These are phyloP conservation scores for Aegilops tauschii DNA, from an alignment of 176 grass and related monocot genomes.

Conservation along the genomic window DNA sequence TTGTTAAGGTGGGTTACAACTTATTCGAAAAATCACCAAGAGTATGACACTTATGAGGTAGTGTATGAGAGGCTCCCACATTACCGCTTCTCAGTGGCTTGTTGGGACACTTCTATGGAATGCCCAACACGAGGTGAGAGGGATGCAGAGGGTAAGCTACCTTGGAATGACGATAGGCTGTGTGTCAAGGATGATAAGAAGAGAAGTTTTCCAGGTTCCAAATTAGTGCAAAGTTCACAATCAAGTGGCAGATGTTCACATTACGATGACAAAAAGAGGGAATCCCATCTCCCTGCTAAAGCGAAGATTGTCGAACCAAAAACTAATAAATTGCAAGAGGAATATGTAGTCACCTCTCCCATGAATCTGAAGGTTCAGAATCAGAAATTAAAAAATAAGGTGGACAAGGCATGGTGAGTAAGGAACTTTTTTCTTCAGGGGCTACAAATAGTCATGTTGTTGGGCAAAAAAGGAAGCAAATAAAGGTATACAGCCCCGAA, in stretches of 20 bases:
- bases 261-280: neutral
- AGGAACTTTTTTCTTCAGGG: neutral
- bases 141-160: neutral
- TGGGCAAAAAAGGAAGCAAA: neutral
- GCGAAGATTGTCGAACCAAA: neutral
- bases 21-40: neutral
- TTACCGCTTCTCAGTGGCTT: neutral
- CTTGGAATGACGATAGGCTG: neutral
- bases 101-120: neutral
- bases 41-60: neutral
- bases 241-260: neutral
- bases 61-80: neutral
- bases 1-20: neutral
- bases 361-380: neutral
- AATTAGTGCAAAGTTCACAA: neutral
- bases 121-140: neutral
- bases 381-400: neutral
- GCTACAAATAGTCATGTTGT: neutral
- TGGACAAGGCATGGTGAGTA: neutral
- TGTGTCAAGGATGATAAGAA: neutral
- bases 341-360: neutral
- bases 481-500: neutral
- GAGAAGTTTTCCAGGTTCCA: neutral
- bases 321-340: neutral
- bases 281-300: neutral